Evolutionary conservation across 2,329 filamentous ascomycete genomes (phyloP).

Genomic region (Pyricularia sp.): DNA sequence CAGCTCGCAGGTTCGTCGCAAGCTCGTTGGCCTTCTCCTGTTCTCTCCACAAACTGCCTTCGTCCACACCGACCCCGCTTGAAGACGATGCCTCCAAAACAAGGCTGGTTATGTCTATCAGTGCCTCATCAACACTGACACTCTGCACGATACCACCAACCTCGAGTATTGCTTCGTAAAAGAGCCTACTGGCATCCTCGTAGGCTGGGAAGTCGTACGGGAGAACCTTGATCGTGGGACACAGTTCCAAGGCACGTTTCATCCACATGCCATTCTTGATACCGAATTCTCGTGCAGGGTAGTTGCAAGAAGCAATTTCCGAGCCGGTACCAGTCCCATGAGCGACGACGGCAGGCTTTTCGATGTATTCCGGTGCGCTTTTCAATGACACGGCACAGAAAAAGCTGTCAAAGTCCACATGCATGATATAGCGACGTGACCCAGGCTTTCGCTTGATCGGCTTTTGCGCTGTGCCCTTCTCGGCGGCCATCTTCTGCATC

Average conservation of each 20-base stretch:
- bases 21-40: slow-evolving; percentile 67
- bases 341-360: slow-evolving; percentile 78
- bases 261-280: slow-evolving; percentile 99
- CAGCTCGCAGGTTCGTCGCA: slow-evolving; percentile 50
- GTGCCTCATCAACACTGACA: slow-evolving; percentile 90
- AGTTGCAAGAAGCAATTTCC: slow-evolving; percentile 97
- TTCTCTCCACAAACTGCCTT: slow-evolving; percentile 62
- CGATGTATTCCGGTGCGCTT: slow-evolving; percentile 57
- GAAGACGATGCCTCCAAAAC: slow-evolving; percentile 55
- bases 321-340: slow-evolving; percentile 76
- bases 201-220: slow-evolving; percentile 94
- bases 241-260: slow-evolving; percentile 73
- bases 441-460: slow-evolving; percentile 43
- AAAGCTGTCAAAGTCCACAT: slow-evolving; percentile 97
- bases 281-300: slow-evolving; percentile 72
- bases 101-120: slow-evolving; percentile 67
- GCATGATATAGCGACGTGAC: slow-evolving; percentile 69
- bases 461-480: slow-evolving; percentile 39
- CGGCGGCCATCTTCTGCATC: slow-evolving; percentile 66
- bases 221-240: slow-evolving; percentile 75
- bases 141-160: slow-evolving; percentile 81
- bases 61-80: slow-evolving; percentile 48
- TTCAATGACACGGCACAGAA: slow-evolving; percentile 87
- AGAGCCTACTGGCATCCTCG: slow-evolving; percentile 76
- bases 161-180: slow-evolving; percentile 73